Base-by-base conservation (phyloP, 148 eudicot species). In the Camellia japonica region DNA sequence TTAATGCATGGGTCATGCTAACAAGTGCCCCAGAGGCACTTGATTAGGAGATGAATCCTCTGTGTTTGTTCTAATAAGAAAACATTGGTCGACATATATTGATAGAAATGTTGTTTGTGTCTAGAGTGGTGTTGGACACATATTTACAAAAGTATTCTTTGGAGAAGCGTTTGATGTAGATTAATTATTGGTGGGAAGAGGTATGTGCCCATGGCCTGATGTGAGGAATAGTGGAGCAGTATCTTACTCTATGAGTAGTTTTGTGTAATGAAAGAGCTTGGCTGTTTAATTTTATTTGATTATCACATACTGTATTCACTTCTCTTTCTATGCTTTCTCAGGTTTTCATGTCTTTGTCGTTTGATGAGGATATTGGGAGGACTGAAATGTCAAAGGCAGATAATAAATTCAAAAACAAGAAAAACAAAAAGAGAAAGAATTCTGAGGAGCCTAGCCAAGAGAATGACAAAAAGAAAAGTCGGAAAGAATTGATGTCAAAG, bases 281-380 rank as follows among this genome's bases (percentile, higher is more conserved):
- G 41, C 0, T 10, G 18, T 54, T 49, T 51, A 3, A 6, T n/a
- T 73, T 73, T 16, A 54, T 58, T n/a, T 30, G 16, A 47, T 71
- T 12, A 38, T 78, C 54, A 38, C n/a, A 7, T 41, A 20, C 19
- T 19, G 20, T 59, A 63, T 20, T 47, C 55, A 30, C 42, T 80
- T 75, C 30, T 68, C 64, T 70, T 12, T 46, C 19, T 44, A 52
- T 81, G 46, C 49, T 82, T 80, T 66, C 30, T 44, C 86, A 95
- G 98, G 97, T 95, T 42, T 88, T 95, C 80, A 74, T 88, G 89
- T 88, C 93, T 83, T 84, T 95, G 79, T 87, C 94, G 49, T 95
- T 95, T 86, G 97, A 93, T 85, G 99, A 95, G 78, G 97, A 93
- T 79, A 87, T 95, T 85, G 82, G 94, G 76, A 92, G 86, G 80